Evolutionary conservation across 371 early-diverging fungal genomes (phyloP), one percentile per base, ranked within the genome.

Genomic region (Apophysomyces elegans): DNA sequence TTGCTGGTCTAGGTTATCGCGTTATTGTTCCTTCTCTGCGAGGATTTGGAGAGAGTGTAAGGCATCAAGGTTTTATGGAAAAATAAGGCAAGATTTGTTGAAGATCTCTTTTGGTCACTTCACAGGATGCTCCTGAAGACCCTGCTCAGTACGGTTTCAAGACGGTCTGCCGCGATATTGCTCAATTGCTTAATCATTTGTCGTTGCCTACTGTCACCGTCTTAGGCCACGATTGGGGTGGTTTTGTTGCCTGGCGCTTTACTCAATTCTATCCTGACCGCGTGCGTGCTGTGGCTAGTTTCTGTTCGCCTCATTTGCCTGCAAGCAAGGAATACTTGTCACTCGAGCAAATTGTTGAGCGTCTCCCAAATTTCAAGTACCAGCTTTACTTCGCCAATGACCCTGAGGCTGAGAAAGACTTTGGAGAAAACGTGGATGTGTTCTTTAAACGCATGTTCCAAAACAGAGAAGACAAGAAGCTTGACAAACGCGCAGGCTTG

Each of bases 161-260:
- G 62, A 81, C 71, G 46, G 63, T 88, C 14, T 83, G 78, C 41
- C 69, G 69, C 6, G 90, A 92, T 57, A 46, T 92, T 18, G 79
- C 59, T 35, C 83, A 71, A 14, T 72, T 93, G 26, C 74, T 92
- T 45, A 89, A 91, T 63, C 77, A 83, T 43, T 72, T 90, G 46
- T 57, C 83, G 35, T 72, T 88, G n/a, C 81, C 84, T 35, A 84
- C 79, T n/a, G 87, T 87, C n/a, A 86, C 88, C 2, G 83, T 89
- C 16, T 63, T 90, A 45, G 91, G 90, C 37, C 93, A 92, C 66
- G 93, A 92, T 73, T 92, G 91, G 88, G 93, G 93, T 61, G 93
- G 90, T 67, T 62, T 76, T 32, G 60, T 84, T 13, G 90, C 76
- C 39, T 93, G 91, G 91, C 77, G 91, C 14, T 84, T 90, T 61